Conservation (phyloP, 1,284 basidiomycete genomes). For the Sporisorium iseilematis-ciliati region DNA sequence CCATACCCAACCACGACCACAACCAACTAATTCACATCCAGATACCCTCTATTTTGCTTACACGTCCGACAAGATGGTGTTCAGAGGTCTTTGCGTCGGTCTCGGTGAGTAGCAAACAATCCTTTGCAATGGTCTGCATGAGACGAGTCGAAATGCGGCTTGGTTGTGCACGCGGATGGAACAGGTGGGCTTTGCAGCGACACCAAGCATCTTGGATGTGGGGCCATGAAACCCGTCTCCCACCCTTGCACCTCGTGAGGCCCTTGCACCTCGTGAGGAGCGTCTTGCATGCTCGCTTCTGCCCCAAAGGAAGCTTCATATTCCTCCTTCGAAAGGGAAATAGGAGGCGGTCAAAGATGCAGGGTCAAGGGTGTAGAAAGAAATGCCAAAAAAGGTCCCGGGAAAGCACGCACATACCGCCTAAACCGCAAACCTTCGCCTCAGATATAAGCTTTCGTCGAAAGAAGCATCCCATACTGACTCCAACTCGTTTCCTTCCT, state of each 20-base stretch:
- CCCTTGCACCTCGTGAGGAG: neutral
- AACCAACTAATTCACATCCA: neutral
- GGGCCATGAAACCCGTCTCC: neutral
- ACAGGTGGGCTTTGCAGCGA: neutral
- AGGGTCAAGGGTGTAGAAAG: neutral
- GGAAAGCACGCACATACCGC: slow-evolving; percentile 8
- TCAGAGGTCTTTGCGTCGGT: slow-evolving; percentile 54
- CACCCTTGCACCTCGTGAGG: neutral
- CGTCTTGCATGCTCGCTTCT: slow-evolving; percentile 2
- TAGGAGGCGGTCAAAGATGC: slow-evolving; percentile 2
- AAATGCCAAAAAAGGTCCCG: neutral
- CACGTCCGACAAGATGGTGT: slow-evolving; percentile 40
- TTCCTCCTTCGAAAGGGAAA: neutral
- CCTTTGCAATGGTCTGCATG: neutral
- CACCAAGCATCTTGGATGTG: neutral
- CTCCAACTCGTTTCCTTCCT: neutral
- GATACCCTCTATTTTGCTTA: neutral
- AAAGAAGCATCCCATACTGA: slow-evolving; percentile 15
- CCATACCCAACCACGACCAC: slow-evolving; percentile 9
- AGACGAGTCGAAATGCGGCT: neutral
- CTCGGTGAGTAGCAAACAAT: slow-evolving; percentile 43
- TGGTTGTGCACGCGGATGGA: neutral
- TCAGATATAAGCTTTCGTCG: neutral
- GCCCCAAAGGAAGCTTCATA: neutral
- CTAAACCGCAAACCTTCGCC: neutral